Evolutionary conservation across 768 basidiomycete genomes (phyloP).

Genomic region (Rossbeevera mucosa): DNA sequence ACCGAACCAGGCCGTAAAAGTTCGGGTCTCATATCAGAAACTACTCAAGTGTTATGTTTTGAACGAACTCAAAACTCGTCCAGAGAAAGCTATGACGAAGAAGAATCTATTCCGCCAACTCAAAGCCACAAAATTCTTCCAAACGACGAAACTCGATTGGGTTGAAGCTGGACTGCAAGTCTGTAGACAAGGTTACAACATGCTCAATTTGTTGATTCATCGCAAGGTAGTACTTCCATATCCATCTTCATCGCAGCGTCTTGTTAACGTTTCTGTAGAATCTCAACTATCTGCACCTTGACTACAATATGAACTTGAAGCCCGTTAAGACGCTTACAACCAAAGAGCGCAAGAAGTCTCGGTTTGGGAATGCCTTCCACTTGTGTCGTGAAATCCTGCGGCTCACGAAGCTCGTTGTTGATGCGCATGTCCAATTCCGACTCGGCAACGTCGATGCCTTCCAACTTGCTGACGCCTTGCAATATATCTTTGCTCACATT

Average conservation of each 20-base stretch:
- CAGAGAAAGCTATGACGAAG: constrained; percentile 97
- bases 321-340: constrained; percentile 96
- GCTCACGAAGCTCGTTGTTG: constrained; percentile 96
- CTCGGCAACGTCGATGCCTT: constrained; percentile 98
- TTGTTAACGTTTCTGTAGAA: constrained; percentile 45
- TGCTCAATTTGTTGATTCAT: constrained; percentile 97
- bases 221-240: constrained; percentile 61
- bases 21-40: constrained; percentile 98
- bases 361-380: constrained; percentile 99
- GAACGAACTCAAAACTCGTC: constrained; percentile 84
- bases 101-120: constrained; percentile 94
- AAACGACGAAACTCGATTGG: constrained; percentile 97
- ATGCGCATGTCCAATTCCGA: constrained; percentile 97
- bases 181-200: constrained; percentile 98
- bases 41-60: constrained; percentile 92
- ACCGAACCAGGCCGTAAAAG: constrained; percentile 93
- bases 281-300: constrained; percentile 88
- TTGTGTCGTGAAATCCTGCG: constrained; percentile 96
- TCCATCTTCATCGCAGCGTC: background rate
- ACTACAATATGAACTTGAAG: constrained; percentile 99
- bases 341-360: constrained; percentile 99
- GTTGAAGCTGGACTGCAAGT: constrained; percentile 98
- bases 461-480: constrained; percentile 96
- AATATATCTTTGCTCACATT: constrained; percentile 96
- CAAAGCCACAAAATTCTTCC: constrained; percentile 99